Conservation (phyloP, 139 green algal species). For the Ostreobium quekettii region DNA sequence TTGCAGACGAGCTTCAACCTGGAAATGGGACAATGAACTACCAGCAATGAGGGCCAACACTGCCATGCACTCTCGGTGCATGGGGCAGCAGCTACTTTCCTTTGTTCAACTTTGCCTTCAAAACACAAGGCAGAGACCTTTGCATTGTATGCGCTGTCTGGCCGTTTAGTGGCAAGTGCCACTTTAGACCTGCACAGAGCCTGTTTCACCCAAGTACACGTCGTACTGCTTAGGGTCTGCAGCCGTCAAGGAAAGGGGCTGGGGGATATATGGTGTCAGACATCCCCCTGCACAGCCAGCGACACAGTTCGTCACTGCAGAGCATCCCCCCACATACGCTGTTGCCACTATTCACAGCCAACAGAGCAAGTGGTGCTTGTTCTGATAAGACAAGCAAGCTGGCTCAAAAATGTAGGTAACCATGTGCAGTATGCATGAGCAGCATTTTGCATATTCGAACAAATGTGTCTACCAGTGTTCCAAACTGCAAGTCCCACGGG, state of each 20-base stretch:
- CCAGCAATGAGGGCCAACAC: neutral
- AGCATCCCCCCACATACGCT: no score
- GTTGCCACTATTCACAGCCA: no score
- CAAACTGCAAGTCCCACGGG: neutral
- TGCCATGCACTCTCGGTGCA: neutral
- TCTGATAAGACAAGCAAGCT: neutral
- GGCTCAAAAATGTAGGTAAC: neutral
- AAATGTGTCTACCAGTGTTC: neutral
- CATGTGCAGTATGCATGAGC: neutral
- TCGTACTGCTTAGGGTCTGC: no score
- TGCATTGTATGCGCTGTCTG: no score
- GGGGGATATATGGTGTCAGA: no score
- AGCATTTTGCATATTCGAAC: neutral
- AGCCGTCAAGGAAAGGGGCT: no score
- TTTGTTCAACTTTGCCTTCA: neutral
- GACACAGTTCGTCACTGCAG: no score
- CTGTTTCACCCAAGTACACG: no score
- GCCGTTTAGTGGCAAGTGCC: no score
- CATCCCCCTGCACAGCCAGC: no score
- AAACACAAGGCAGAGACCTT: neutral
- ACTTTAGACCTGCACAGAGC: no score
- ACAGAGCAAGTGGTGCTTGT: neutral
- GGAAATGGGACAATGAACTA: constrained; percentile 7
- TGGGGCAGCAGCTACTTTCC: neutral
- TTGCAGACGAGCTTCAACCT: constrained; percentile 86